phyloP scores from a whole-genome alignment of 768 basidiomycete genomes.

The Lactarius indigo region DNA sequence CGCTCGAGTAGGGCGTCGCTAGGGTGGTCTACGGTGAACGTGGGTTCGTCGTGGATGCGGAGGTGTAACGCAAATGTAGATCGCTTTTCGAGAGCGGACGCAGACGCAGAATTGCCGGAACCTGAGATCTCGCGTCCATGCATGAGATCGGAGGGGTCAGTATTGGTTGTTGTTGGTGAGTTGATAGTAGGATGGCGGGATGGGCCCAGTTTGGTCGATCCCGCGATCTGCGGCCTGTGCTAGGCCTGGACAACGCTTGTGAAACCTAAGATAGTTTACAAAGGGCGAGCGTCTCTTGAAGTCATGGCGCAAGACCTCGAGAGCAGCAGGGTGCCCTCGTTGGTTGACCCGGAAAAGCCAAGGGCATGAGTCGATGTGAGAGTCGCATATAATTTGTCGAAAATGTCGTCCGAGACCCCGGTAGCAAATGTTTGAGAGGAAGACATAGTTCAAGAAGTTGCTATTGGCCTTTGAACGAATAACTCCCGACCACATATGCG shows the following conservation, averaged over 20 bases:
- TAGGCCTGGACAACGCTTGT: constrained; percentile 39
- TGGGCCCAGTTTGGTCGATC: constrained; percentile 34
- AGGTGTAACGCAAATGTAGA: constrained; percentile 45
- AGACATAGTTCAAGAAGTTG: neutral
- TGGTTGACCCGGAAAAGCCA: neutral
- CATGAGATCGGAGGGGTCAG: constrained; percentile 24
- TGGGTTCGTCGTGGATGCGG: constrained; percentile 44
- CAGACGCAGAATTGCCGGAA: neutral
- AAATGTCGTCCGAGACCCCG: neutral
- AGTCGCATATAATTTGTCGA: neutral
- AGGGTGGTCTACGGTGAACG: constrained; percentile 25
- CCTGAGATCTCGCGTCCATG: constrained; percentile 22
- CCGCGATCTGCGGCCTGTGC: constrained; percentile 51
- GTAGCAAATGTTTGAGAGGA: neutral
- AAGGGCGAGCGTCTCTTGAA: neutral
- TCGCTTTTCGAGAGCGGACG: constrained; percentile 37
- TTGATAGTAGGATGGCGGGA: constrained; percentile 29
- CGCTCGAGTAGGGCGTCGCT: constrained; percentile 38
- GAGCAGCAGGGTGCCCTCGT: constrained; percentile 1
- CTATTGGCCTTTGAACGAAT: neutral
- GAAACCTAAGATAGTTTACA: constrained; percentile 1
- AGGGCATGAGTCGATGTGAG: neutral
- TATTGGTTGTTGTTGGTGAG: neutral
- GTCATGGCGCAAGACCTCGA: constrained; percentile 10
- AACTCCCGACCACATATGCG: neutral